A percentile compares a stretch with the other conserved stretches of the same genome.
phyloP scores from a whole-genome alignment of 805 yeast genomes.

The Candida morakotiae region DNA sequence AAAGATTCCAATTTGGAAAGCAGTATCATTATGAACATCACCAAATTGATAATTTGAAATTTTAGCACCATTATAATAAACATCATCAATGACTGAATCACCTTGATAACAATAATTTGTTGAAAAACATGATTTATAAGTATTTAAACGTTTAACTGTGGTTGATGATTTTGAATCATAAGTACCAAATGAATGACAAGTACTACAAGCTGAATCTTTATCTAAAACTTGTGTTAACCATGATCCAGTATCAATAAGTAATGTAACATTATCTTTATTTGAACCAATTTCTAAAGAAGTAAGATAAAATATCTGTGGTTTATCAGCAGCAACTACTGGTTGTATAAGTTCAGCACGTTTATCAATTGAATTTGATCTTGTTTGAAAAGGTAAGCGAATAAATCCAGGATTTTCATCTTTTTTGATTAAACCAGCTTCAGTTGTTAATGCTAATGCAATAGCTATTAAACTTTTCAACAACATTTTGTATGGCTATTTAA shows the following conservation, averaged over 20 bases:
- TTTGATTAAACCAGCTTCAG: neutral
- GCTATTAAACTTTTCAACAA: neutral
- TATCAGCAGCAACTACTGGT: neutral
- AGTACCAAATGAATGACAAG: neutral
- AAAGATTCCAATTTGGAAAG: neutral
- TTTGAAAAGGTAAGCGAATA: neutral
- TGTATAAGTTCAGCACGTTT: neutral
- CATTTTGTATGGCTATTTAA: neutral
- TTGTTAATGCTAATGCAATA: neutral
- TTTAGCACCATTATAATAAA: slow-evolving; percentile 1
- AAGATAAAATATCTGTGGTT: neutral
- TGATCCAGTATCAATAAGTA: slow-evolving; percentile 1
- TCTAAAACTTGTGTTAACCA: slow-evolving; percentile 3
- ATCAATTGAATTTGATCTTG: neutral
- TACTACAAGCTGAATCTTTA: neutral
- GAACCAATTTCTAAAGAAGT: slow-evolving; percentile 2
- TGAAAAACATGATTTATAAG: neutral
- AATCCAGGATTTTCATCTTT: neutral
- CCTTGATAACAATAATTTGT: neutral
- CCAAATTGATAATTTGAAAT: slow-evolving; percentile 1
- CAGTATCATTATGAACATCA: slow-evolving; percentile 2
- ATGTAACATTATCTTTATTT: slow-evolving; percentile 1
- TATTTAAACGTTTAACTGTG: neutral
- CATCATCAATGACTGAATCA: neutral
- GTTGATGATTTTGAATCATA: slow-evolving; percentile 1